These are phyloP conservation scores for Aspergillus coremiiformis DNA, from an alignment of 495 filamentous ascomycete genomes.

Conservation along the genomic window DNA sequence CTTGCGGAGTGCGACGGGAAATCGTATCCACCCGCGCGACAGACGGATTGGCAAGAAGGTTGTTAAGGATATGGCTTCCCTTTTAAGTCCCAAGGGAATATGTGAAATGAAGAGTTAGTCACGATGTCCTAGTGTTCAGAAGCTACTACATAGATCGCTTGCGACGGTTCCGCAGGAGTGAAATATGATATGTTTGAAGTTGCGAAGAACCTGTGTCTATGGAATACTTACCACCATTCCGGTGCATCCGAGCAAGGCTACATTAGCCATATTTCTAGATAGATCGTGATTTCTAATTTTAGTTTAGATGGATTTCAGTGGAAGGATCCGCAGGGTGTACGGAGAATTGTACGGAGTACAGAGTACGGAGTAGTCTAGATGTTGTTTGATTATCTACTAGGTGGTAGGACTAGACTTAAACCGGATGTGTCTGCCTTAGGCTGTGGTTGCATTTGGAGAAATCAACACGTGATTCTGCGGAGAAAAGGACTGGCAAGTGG, in stretches of 20 bases:
- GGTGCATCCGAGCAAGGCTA: conserved; percentile 39
- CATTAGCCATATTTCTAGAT: conserved; percentile 30
- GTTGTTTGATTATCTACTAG: not conserved
- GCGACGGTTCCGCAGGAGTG: not conserved
- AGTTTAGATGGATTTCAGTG: not conserved
- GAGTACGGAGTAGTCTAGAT: too few species aligned
- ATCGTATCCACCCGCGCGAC: conserved; percentile 40
- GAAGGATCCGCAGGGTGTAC: not conserved
- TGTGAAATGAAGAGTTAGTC: not conserved
- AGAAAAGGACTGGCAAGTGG: conserved; percentile 17
- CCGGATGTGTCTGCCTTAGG: not conserved
- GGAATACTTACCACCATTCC: conserved; percentile 41
- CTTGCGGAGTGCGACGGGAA: conserved; percentile 36
- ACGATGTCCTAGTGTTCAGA: not conserved
- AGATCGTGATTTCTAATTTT: not conserved
- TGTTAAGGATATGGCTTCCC: conserved; percentile 45
- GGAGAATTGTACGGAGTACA: too few species aligned
- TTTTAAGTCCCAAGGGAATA: conserved; percentile 6
- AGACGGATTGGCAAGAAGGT: conserved; percentile 32
- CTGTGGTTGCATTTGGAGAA: conserved; percentile 14
- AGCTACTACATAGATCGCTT: not conserved
- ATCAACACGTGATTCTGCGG: conserved; percentile 9
- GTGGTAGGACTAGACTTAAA: not conserved
- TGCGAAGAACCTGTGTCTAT: not conserved
- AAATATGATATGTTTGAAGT: not conserved